Base-by-base conservation (phyloP, 257 asterid species). In the Scutellaria galericulata region DNA sequence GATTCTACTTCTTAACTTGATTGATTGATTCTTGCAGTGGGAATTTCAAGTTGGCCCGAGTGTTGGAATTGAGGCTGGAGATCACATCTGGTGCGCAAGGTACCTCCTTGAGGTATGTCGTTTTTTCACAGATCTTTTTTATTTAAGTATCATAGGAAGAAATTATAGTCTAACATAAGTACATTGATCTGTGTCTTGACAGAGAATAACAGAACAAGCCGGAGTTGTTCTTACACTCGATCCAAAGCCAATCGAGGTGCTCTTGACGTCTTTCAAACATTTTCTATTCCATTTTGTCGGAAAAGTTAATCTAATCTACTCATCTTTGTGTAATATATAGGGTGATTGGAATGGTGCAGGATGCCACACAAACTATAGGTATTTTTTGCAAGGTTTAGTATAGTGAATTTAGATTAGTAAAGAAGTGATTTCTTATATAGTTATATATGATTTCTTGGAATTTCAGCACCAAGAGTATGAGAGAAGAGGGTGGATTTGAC, bases 261-360 rank as follows among this genome's bases (percentile, higher is more conserved):
- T 39, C 31, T 51, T 5, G 41, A 12, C 31, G 52, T 45, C 46
- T 51, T 66, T 54, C 8, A 11, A 31, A 58, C 4, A 1, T 6
- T 7, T 67, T 27, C 37, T 31, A 31, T 31, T 31, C 37, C 37
- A 41, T 59, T 15, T 57, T 39, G 35, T 15, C 62, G 3, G 27
- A 20, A 47, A 53, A 27, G 18, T 68, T 13, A 15, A 50, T 71
- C 53, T 65, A 47, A 74, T 55, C n/a, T 54, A 13, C 4, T 46
- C 11, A 50, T 56, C 47, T 9, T 62, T 57, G 8, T 71, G 57
- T 15, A 54, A 75, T 48, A 59, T 61, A 5, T 75, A 93, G 96
- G 98, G 98, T 70, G 98, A 93, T 87, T 93, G 97, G 98, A 93
- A 93, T 41, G 98, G 98, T 58, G 98, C 98, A 24, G 98, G 96